Percentiles rank a stretch among this genome's conserved stretches.
phyloP scores from a whole-genome alignment of 1,139 yeast genomes.

The Yamadazyma pseudoaaseri region DNA sequence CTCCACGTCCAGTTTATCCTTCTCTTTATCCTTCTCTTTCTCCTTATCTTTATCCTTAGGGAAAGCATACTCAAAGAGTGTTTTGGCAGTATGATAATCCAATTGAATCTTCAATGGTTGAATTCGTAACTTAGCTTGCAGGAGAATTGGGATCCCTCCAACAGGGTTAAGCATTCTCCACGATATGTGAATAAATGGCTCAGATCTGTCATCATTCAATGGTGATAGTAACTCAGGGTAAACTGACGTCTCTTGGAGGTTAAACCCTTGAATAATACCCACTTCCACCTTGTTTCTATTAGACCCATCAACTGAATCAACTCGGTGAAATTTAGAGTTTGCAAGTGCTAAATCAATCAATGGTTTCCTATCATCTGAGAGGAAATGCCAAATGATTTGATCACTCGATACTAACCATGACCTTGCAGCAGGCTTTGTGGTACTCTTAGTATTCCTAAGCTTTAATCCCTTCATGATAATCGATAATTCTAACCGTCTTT shows the following conservation, averaged over 20 bases:
- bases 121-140: slow-evolving; percentile 47
- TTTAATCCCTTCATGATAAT: slow-evolving; percentile 69
- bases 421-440: slow-evolving; percentile 25
- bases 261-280: slow-evolving; percentile 68
- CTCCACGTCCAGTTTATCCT: neutral
- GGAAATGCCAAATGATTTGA: slow-evolving; percentile 69
- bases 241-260: slow-evolving; percentile 55
- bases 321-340: slow-evolving; percentile 56
- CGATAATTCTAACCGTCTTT: slow-evolving; percentile 56
- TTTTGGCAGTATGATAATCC: slow-evolving; percentile 66
- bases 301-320: slow-evolving; percentile 53
- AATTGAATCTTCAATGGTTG: slow-evolving; percentile 73
- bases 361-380: slow-evolving; percentile 59
- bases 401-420: slow-evolving; percentile 49
- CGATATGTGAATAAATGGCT: slow-evolving; percentile 49
- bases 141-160: slow-evolving; percentile 76
- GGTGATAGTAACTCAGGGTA: slow-evolving; percentile 78
- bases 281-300: slow-evolving; percentile 63
- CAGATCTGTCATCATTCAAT: slow-evolving; percentile 17
- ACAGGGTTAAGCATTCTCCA: slow-evolving; percentile 81
- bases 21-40: neutral
- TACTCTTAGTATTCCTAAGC: slow-evolving; percentile 39
- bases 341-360: slow-evolving; percentile 73
- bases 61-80: slow-evolving; percentile 62
- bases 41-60: slow-evolving; percentile 40